A percentile compares a stretch with the other conserved stretches of the same genome.
Evolutionary conservation across 331 rosid genomes (phyloP).

Genomic region (Quercus tomentella): DNA sequence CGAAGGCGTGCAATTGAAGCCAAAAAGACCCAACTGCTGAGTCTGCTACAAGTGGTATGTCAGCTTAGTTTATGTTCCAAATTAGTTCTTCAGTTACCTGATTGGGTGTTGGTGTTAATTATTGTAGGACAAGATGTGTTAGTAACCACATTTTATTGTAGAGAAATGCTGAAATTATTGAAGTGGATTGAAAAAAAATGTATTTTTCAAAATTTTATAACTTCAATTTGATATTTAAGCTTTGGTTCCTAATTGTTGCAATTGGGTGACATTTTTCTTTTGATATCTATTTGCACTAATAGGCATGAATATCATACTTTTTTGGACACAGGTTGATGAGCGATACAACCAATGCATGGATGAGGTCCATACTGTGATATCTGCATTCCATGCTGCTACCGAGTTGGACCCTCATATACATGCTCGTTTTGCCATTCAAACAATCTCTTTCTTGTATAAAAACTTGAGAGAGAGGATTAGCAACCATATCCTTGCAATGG

Average conservation of each 20-base stretch:
- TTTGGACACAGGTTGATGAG: conserved; percentile 52
- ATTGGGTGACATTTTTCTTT: no score
- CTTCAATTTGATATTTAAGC: background rate
- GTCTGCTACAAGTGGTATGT: conserved; percentile 70
- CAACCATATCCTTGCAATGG: conserved; percentile 46
- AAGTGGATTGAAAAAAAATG: background rate
- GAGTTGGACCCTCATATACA: conserved; percentile 62
- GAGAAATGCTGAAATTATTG: background rate
- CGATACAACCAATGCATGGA: conserved; percentile 64
- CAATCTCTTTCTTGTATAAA: conserved; percentile 50
- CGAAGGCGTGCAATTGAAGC: conserved; percentile 39
- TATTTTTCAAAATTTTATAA: background rate
- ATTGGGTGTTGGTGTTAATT: conserved; percentile 4
- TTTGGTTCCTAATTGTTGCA: no score
- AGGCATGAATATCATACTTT: background rate
- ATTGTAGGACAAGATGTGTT: background rate
- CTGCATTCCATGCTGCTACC: conserved; percentile 76
- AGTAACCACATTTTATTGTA: background rate
- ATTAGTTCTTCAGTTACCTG: background rate
- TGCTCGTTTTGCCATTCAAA: conserved; percentile 61
- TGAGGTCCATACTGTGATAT: conserved; percentile 67
- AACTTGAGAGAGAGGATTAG: conserved; percentile 70
- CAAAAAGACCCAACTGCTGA: conserved; percentile 57
- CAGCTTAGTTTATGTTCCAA: background rate
- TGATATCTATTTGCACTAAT: background rate